Evolutionary conservation across 331 rosid species (phyloP).

Genomic region (Acacia concinna): DNA sequence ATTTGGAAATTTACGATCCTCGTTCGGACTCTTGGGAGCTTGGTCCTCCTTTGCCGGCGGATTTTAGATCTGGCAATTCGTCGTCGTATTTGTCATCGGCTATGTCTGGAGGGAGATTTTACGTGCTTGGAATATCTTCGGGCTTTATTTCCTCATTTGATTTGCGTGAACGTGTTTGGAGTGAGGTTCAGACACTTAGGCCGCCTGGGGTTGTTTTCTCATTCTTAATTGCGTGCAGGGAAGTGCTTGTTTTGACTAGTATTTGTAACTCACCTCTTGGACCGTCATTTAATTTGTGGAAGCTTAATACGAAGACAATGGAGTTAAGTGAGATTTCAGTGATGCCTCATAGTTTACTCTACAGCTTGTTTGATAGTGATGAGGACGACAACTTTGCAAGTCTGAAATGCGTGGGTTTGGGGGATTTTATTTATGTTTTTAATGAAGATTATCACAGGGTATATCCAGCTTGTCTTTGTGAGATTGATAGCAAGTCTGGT

Average conservation of each 20-base stretch:
- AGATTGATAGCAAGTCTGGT: conserved; percentile 49
- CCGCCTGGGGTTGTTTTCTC: conserved; percentile 69
- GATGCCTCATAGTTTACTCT: conserved; percentile 74
- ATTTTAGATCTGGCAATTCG: conserved; percentile 69
- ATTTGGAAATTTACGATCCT: conserved; percentile 66
- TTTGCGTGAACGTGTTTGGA: conserved; percentile 49
- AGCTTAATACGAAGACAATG: conserved; percentile 61
- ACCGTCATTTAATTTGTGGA: conserved; percentile 65
- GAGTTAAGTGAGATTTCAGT: conserved; percentile 56
- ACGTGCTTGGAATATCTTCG: conserved; percentile 70
- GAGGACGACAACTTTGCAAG: conserved; percentile 80
- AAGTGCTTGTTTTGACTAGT: conserved; percentile 67
- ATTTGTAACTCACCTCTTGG: conserved; percentile 55
- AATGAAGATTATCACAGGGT: conserved; percentile 69
- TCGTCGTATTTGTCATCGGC: conserved; percentile 73
- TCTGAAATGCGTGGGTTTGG: conserved; percentile 80
- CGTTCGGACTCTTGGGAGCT: conserved; percentile 46
- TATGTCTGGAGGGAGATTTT: conserved; percentile 48
- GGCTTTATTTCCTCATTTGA: conserved; percentile 65
- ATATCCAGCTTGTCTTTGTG: conserved; percentile 82
- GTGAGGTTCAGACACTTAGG: conserved; percentile 64
- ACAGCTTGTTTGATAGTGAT: conserved; percentile 65
- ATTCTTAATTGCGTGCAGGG: conserved; percentile 59
- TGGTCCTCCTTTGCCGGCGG: conserved; percentile 65
- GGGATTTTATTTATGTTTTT: conserved; percentile 77